Percentiles rank a stretch among this genome's conserved stretches.
Conservation (phyloP, 2,329 filamentous ascomycete species). For the Verticillium dahliae region DNA sequence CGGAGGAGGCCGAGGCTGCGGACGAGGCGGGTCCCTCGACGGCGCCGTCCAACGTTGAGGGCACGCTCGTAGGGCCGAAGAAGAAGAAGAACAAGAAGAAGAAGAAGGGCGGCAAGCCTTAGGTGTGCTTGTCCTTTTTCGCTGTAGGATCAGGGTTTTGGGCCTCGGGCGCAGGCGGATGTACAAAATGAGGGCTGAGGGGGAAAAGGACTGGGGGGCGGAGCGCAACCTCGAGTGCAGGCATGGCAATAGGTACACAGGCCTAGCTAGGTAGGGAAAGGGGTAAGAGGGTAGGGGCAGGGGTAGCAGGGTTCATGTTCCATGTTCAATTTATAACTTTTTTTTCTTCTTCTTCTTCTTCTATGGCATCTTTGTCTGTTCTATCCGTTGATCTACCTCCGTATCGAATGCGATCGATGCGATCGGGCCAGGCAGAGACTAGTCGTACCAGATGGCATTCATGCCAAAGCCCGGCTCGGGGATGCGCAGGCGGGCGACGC, state of each 20-base stretch:
- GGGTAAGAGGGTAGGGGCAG: no score
- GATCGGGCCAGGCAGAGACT: background rate
- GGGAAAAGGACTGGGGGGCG: background rate
- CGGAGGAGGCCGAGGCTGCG: conserved; percentile 3
- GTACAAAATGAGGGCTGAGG: background rate
- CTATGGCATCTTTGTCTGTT: background rate
- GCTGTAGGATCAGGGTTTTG: background rate
- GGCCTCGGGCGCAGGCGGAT: background rate
- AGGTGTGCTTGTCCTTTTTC: conserved; percentile 3
- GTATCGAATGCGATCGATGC: background rate
- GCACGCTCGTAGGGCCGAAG: conserved; percentile 4
- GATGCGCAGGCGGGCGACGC: conserved; percentile 71
- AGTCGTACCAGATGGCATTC: conserved; percentile 94
- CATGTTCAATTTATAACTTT: background rate
- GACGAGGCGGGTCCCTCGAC: conserved; percentile 4
- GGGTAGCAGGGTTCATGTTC: background rate
- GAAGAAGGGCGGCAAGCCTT: conserved; percentile 28
- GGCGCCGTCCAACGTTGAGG: conserved; percentile 8
- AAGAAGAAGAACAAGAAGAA: conserved; percentile 30
- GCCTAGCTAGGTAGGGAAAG: background rate
- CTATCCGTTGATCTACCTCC: background rate
- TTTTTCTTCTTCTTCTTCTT: conserved; percentile 3
- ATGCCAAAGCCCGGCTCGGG: conserved; percentile 88
- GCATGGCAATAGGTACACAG: background rate
- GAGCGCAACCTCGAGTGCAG: background rate